Percentiles rank a stretch among this genome's conserved stretches.
phyloP scores from a whole-genome alignment of 148 eudicot species.

The Cornus suecica region DNA sequence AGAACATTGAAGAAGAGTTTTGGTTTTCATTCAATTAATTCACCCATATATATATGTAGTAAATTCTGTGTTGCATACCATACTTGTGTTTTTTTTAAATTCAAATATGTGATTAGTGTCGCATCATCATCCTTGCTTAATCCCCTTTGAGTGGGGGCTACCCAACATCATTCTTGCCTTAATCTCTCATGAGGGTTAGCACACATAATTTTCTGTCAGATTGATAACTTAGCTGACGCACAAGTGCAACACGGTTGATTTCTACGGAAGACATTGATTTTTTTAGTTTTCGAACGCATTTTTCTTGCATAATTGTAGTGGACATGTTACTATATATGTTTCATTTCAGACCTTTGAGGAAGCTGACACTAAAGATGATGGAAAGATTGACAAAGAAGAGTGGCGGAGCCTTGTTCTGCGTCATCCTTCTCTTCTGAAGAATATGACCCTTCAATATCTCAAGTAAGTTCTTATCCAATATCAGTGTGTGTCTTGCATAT shows the following conservation, averaged over 20 bases:
- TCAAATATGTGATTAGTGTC: not conserved
- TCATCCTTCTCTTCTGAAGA: conserved; percentile 64
- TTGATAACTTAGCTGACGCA: not conserved
- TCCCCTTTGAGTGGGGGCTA: too few relatives aligned
- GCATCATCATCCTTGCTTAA: not conserved
- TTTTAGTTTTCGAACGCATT: not conserved
- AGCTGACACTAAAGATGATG: conserved; percentile 70
- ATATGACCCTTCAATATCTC: conserved; percentile 72
- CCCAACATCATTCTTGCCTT: too few relatives aligned
- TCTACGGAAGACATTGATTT: not conserved
- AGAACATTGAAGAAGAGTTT: too few relatives aligned
- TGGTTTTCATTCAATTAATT: too few relatives aligned
- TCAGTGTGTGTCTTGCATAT: not conserved
- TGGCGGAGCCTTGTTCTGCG: conserved; percentile 53
- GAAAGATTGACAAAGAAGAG: conserved; percentile 68
- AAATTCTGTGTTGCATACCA: too few relatives aligned
- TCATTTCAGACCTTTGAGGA: conserved; percentile 61
- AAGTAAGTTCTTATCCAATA: conserved; percentile 32
- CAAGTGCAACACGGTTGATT: not conserved
- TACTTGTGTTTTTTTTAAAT: too few relatives aligned
- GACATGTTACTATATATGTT: not conserved
- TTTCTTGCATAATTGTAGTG: not conserved
- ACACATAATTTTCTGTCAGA: not conserved
- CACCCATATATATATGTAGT: too few relatives aligned
- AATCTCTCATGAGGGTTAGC: too few relatives aligned